Conservation (phyloP, 2,329 filamentous ascomycete species). For the Xylaria sp. region DNA sequence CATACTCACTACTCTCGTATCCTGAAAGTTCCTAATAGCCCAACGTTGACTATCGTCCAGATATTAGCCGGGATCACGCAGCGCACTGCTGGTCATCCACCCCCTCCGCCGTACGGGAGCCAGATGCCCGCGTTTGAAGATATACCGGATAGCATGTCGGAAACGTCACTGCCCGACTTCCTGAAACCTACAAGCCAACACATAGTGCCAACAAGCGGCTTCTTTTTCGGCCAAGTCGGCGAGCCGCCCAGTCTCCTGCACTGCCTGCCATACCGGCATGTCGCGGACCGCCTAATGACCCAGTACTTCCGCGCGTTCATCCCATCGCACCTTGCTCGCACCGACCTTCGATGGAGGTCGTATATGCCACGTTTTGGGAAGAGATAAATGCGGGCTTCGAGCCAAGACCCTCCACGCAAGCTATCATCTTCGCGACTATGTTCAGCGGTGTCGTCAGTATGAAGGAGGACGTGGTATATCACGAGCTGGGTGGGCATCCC, state of each 20-base stretch:
- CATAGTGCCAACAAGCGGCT: slow-evolving; percentile 69
- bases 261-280: slow-evolving; percentile 63
- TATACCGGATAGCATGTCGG: slow-evolving; percentile 33
- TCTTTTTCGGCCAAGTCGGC: slow-evolving; percentile 65
- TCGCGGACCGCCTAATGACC: slow-evolving; percentile 66
- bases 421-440: slow-evolving; percentile 71
- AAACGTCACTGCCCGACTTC: slow-evolving; percentile 54
- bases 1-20: slow-evolving; percentile 44
- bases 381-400: slow-evolving; percentile 64
- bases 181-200: slow-evolving; percentile 69
- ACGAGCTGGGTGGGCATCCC: slow-evolving; percentile 58
- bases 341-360: slow-evolving; percentile 67
- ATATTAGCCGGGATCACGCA: slow-evolving; percentile 45
- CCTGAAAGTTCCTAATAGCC: not conserved
- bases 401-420: slow-evolving; percentile 68
- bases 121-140: slow-evolving; percentile 35
- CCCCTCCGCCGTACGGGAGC: slow-evolving; percentile 29
- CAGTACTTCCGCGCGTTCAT: slow-evolving; percentile 75
- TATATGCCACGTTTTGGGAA: slow-evolving; percentile 71
- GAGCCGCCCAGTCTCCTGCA: slow-evolving; percentile 59
- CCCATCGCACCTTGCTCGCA: slow-evolving; percentile 72
- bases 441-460: slow-evolving; percentile 73
- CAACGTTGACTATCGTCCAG: slow-evolving; percentile 30
- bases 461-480: slow-evolving; percentile 56
- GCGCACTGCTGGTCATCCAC: slow-evolving; percentile 29